Conservation (phyloP, 495 filamentous ascomycete species). For the Tuber brumale region DNA sequence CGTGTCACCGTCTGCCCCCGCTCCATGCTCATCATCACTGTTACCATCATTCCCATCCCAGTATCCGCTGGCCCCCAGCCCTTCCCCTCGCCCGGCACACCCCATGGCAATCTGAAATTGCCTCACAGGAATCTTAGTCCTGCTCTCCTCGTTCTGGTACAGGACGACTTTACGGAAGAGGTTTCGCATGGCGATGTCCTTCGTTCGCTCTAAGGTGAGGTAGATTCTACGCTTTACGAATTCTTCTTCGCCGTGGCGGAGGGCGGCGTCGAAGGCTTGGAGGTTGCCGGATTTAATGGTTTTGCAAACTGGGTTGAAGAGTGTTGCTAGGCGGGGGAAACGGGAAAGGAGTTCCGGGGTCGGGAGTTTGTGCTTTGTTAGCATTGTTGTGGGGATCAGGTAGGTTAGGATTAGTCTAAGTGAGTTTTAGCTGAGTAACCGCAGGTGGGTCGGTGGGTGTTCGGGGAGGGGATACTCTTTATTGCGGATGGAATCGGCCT, state of each 20-base stretch:
- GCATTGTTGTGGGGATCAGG: conserved; percentile 81
- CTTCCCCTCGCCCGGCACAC: conserved; percentile 52
- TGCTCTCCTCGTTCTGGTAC: conserved; percentile 63
- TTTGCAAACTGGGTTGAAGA: conserved; percentile 68
- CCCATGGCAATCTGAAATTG: conserved; percentile 68
- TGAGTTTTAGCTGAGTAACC: conserved; percentile 37
- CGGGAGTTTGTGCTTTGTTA: conserved; percentile 79
- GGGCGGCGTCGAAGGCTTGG: conserved; percentile 72
- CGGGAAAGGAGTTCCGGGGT: conserved; percentile 60
- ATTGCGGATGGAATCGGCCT: conserved; percentile 62
- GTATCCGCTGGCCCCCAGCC: conserved; percentile 48
- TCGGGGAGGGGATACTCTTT: conserved; percentile 54
- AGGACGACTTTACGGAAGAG: conserved; percentile 84
- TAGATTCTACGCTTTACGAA: conserved; percentile 95
- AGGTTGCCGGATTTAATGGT: conserved; percentile 80
- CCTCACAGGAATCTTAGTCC: conserved; percentile 69
- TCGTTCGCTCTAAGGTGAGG: conserved; percentile 81
- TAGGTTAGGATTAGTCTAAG: conserved; percentile 85
- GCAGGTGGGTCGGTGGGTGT: neutral
- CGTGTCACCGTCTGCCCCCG: conserved; percentile 21
- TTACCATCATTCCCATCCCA: conserved; percentile 44
- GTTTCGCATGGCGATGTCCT: conserved; percentile 85
- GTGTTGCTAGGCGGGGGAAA: conserved; percentile 67
- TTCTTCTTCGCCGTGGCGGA: conserved; percentile 70
- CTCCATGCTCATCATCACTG: conserved; percentile 40